Conservation (phyloP, 495 filamentous ascomycete genomes). For the Haplographium delicatum region DNA sequence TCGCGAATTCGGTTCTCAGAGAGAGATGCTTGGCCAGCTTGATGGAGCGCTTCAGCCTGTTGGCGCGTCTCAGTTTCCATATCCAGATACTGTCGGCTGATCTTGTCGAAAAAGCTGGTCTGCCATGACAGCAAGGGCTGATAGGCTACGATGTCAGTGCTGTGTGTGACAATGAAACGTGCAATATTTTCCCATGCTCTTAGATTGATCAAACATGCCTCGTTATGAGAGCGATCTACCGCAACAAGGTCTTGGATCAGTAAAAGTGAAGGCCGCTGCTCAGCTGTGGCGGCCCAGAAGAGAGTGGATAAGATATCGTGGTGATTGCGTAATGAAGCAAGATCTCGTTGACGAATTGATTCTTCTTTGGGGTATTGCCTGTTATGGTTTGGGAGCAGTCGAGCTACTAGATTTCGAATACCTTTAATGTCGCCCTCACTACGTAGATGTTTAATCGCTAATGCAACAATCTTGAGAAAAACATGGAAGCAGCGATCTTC, state of each 20-base stretch:
- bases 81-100: conserved; percentile 43
- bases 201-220: conserved; percentile 79
- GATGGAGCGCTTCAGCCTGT: conserved; percentile 10
- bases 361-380: conserved; percentile 83
- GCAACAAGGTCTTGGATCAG: conserved; percentile 75
- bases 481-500: conserved; percentile 89
- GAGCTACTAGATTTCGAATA: conserved; percentile 68
- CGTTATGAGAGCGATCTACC: conserved; percentile 71
- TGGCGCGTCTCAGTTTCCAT: conserved; percentile 39
- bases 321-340: conserved; percentile 87
- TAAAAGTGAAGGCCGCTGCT: conserved; percentile 61
- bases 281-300: conserved; percentile 76
- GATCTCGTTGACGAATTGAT: conserved; percentile 61
- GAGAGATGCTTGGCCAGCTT: not conserved
- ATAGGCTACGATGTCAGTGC: conserved; percentile 49
- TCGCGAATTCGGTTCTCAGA: not conserved
- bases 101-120: conserved; percentile 43
- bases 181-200: conserved; percentile 76
- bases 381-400: conserved; percentile 84
- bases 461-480: conserved; percentile 78
- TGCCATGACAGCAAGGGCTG: conserved; percentile 67
- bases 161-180: conserved; percentile 57
- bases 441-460: conserved; percentile 58
- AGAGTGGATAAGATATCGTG: conserved; percentile 88
- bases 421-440: conserved; percentile 59